Percentiles rank a stretch among this genome's conserved stretches.
Evolutionary conservation across 257 asterid species (phyloP).

Genomic region (Nicotiana benthamiana): DNA sequence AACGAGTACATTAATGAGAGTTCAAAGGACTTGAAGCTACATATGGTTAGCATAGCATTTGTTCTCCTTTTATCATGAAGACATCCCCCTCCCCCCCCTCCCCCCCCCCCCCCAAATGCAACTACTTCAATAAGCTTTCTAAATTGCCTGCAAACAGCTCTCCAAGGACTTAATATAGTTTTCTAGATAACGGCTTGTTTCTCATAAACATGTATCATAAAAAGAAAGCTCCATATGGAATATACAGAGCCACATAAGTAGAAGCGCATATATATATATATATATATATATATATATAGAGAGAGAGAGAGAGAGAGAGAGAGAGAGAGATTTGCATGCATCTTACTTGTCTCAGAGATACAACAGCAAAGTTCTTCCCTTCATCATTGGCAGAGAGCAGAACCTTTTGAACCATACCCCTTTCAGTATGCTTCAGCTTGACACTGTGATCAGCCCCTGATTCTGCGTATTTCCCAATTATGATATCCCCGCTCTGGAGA

Average conservation of each 20-base stretch:
- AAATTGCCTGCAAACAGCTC: not conserved
- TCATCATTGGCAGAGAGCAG: conserved; percentile 80
- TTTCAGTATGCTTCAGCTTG: conserved; percentile 87
- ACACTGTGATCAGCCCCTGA: conserved; percentile 80
- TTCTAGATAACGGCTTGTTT: not conserved
- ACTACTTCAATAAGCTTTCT: not conserved
- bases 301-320: too few species aligned
- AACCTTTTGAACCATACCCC: conserved; percentile 94
- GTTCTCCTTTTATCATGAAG: not conserved
- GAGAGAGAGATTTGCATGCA: not conserved
- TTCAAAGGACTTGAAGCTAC: not conserved
- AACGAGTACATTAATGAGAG: not conserved
- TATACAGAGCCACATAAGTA: not conserved
- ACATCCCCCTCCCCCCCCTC: not conserved
- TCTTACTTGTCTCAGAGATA: conserved; percentile 81
- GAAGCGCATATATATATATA: not conserved
- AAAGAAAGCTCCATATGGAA: not conserved
- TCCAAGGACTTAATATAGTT: not conserved
- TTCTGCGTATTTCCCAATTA: conserved; percentile 76
- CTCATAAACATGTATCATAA: not conserved
- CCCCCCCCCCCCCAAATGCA: too few species aligned
- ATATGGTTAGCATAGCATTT: not conserved
- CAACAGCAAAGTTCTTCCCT: conserved; percentile 76
- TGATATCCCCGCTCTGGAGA: conserved; percentile 79
- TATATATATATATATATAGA: too few species aligned